Percentiles rank a stretch among this genome's conserved stretches.
Conservation (phyloP, 1,284 basidiomycete genomes). For the Austroboletus novae-zelandiae region DNA sequence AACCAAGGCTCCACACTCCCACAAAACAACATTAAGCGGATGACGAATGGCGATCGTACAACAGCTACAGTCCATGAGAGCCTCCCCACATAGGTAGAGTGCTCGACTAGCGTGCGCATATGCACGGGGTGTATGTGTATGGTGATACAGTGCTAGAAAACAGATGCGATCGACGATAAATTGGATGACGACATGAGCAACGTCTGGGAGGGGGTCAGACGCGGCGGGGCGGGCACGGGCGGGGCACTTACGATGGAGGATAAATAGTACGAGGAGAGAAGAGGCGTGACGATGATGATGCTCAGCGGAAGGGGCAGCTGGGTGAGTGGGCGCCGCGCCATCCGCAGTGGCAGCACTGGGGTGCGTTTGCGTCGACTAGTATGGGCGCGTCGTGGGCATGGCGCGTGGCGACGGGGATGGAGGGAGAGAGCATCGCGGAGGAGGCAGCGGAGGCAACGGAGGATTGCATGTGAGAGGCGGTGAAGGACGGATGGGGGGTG, state of each 20-base stretch:
- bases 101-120: constrained; percentile 33
- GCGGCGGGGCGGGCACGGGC: neutral
- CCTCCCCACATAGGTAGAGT: neutral
- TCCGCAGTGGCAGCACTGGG: constrained; percentile 76
- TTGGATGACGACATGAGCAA: constrained; percentile 29
- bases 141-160: constrained; percentile 31
- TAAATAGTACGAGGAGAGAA: constrained; percentile 21
- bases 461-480: constrained; percentile 23
- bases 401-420: constrained; percentile 23
- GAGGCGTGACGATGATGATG: constrained; percentile 6
- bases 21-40: constrained; percentile 8
- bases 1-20: constrained; percentile 2
- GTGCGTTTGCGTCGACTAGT: constrained; percentile 43
- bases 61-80: constrained; percentile 24
- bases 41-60: constrained; percentile 27
- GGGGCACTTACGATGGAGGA: constrained; percentile 25
- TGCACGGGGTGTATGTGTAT: constrained; percentile 35
- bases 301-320: constrained; percentile 59
- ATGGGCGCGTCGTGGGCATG: constrained; percentile 17
- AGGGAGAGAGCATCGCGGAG: constrained; percentile 5
- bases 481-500: neutral
- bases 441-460: constrained; percentile 15
- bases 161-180: constrained; percentile 33
- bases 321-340: constrained; percentile 66
- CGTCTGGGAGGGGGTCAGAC: constrained; percentile 10